Evolutionary conservation across 2,329 filamentous ascomycete species (phyloP).

Genomic region (Trichoderma sp.): DNA sequence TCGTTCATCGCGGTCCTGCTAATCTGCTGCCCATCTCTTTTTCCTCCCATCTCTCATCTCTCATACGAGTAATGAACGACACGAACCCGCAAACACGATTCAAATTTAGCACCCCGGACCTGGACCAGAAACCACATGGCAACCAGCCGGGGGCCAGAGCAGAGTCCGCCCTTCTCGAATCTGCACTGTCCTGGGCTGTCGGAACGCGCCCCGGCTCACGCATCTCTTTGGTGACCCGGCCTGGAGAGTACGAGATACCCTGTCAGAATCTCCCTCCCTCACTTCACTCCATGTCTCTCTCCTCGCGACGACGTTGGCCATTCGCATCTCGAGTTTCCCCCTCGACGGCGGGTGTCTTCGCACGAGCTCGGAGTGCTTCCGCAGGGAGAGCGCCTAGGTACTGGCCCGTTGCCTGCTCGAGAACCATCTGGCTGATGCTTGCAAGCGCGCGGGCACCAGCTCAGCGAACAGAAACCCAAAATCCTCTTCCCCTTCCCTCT

Average conservation of each 20-base stretch:
- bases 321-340: no score
- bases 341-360: background rate
- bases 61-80: no score
- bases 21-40: slow-evolving; percentile 15
- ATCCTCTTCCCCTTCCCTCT: slow-evolving; percentile 9
- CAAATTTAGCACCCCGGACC: slow-evolving; percentile 24
- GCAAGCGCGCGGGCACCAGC: slow-evolving; percentile 25
- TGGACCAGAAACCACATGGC: slow-evolving; percentile 21
- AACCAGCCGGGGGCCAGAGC: background rate
- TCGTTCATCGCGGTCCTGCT: slow-evolving; percentile 7
- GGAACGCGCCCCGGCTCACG: slow-evolving; percentile 20
- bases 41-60: slow-evolving; percentile 1
- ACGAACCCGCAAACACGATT: slow-evolving; percentile 8
- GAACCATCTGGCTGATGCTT: background rate
- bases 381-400: background rate
- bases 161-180: background rate
- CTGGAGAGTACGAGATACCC: background rate
- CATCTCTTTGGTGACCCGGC: background rate
- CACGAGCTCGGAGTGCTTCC: background rate
- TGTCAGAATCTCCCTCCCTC: background rate
- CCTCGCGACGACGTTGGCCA: no score
- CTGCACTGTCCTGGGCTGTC: slow-evolving; percentile 18
- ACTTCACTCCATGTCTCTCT: no score
- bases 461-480: slow-evolving; percentile 15
- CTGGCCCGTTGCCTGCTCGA: background rate